Evolutionary conservation across 441 rosid genomes (phyloP), one percentile per base, ranked within the genome.

Genomic region (Raphanus hybrid): DNA sequence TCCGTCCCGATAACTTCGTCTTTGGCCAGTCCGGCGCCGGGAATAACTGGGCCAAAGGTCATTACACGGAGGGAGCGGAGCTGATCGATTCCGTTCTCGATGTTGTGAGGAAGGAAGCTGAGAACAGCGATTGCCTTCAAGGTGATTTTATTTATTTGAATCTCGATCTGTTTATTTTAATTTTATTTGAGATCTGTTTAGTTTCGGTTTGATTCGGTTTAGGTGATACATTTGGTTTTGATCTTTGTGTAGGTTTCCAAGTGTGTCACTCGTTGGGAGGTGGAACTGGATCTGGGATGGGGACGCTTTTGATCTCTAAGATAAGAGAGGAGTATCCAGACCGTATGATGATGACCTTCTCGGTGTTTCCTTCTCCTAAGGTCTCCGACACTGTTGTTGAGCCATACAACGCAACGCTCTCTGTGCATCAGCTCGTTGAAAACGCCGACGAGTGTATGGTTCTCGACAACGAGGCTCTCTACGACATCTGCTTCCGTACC

Each of bases 361-460:
- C 98, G 3, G 98, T 93, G 80, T 91, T 93, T 75, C 98, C 98
- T 63, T 93, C 98, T 32, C 98, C 98, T 32, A 93, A 93, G 88
- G 98, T 93, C 84, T 93, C 98, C 32, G 98, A 91, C 86, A 93
- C 97, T 15, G 98, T 93, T 39, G 98, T 93, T 64, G 98, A 93
- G 83, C 98, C 98, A 43, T 93, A 93, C 81, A 93, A 93, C 77
- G 98, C 98, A 32, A 93, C 98, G 14, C 96, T 93, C 71, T 93
- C 98, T 35, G 97, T 93, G 72, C 98, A 93, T 75, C 97, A 93
- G 86, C 84, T 93, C 84, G 98, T 93, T 0, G 98, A 93, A 79
- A 93, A 93, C 80, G 97, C 97, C 50, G 98, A 93, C 39, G 98
- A 93, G 71, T 91, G 98, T 87, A 93, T 93, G 97, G 98, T 93